Evolutionary conservation across 306 rosid species (phyloP).

Genomic region (Dicorynia guianensis): DNA sequence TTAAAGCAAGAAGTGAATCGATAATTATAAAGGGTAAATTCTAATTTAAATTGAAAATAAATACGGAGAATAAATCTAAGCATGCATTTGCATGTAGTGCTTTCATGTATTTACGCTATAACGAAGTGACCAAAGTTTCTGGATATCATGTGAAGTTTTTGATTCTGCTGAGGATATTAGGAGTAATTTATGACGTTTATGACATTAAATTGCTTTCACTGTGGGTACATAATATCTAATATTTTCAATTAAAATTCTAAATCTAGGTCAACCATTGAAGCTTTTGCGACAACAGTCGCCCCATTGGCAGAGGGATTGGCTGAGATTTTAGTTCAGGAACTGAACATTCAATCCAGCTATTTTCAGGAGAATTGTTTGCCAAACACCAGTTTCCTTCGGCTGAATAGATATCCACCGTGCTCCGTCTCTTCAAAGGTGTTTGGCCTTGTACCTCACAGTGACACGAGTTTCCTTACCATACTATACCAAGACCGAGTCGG

Average conservation of each 20-base stretch:
- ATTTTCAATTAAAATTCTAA: not conserved
- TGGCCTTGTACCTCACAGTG: conserved; percentile 76
- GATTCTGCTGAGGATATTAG: too few species aligned
- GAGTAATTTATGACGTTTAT: not conserved
- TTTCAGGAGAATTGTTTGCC: conserved; percentile 59
- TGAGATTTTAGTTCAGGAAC: conserved; percentile 52
- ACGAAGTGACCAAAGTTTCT: too few species aligned
- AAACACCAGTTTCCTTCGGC: conserved; percentile 52
- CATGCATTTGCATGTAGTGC: too few species aligned
- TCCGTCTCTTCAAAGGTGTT: conserved; percentile 60
- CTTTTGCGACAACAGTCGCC: conserved; percentile 41
- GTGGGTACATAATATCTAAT: not conserved
- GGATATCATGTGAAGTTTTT: too few species aligned
- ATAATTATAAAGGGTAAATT: too few species aligned
- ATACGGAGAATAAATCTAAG: too few species aligned
- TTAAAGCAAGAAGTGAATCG: too few species aligned
- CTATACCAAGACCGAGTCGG: conserved; percentile 51
- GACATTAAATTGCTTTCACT: not conserved
- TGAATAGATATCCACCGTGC: conserved; percentile 75
- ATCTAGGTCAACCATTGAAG: conserved; percentile 57
- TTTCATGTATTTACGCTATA: too few species aligned
- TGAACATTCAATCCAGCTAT: conserved; percentile 54
- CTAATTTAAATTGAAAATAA: too few species aligned
- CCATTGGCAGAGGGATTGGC: conserved; percentile 58
- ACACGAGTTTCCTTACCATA: conserved; percentile 61